phyloP scores from a whole-genome alignment of 2,329 filamentous ascomycete species.

The Penicillium sclerotigenum region DNA sequence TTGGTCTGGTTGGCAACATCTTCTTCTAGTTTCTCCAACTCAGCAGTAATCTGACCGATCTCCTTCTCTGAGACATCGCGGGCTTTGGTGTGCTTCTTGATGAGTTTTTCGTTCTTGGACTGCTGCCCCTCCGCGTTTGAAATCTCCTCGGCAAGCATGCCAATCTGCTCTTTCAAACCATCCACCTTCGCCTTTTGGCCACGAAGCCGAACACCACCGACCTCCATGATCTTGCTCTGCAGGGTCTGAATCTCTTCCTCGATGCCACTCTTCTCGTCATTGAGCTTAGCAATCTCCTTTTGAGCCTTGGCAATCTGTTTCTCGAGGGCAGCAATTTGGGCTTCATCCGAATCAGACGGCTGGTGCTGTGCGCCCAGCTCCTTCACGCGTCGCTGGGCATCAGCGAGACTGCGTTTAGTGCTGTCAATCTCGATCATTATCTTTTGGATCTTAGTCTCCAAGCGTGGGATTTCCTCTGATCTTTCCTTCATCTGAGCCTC shows the following conservation, averaged over 20 bases:
- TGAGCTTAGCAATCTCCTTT: conserved; percentile 75
- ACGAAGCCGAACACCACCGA: conserved; percentile 88
- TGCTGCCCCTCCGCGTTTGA: conserved; percentile 83
- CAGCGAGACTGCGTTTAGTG: conserved; percentile 75
- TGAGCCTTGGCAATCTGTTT: conserved; percentile 70
- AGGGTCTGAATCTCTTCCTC: conserved; percentile 90
- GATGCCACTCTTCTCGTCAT: conserved; percentile 78
- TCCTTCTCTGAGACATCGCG: conserved; percentile 76
- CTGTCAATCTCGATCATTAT: conserved; percentile 84
- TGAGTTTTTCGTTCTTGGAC: conserved; percentile 91
- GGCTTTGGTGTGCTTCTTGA: conserved; percentile 80
- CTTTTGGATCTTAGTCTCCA: conserved; percentile 92
- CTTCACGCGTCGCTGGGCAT: conserved; percentile 78
- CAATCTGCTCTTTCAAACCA: conserved; percentile 78
- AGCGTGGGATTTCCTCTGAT: conserved; percentile 72
- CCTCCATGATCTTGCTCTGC: conserved; percentile 97
- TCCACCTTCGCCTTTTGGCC: conserved; percentile 90
- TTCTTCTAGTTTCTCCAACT: conserved; percentile 73
- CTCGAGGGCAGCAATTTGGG: conserved; percentile 67
- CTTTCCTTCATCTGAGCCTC: conserved; percentile 70
- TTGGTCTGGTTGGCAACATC: conserved; percentile 75
- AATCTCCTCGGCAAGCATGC: conserved; percentile 73
- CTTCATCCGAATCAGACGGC: conserved; percentile 75
- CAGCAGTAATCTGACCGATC: conserved; percentile 65
- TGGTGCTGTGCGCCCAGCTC: conserved; percentile 80